These are phyloP conservation scores for Lophiostoma macrostomum DNA, from an alignment of 495 filamentous ascomycete genomes.

Conservation along the genomic window DNA sequence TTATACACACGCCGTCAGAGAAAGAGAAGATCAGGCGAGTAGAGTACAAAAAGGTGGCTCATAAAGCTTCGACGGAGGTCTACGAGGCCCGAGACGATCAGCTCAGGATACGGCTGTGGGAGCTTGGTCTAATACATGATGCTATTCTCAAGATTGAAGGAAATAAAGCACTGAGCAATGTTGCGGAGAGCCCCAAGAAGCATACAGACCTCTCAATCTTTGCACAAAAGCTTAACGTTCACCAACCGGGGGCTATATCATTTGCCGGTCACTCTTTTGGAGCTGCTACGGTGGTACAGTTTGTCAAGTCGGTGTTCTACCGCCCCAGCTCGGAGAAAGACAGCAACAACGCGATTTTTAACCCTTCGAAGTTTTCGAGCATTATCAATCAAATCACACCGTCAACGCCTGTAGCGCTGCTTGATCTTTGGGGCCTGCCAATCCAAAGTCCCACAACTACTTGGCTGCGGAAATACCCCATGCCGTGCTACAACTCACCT, in stretches of 20 bases:
- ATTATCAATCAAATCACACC: conserved; percentile 62
- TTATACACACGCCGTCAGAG: conserved; percentile 46
- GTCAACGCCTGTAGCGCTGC: conserved; percentile 55
- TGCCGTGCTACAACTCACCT: conserved; percentile 58
- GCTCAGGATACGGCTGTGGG: conserved; percentile 68
- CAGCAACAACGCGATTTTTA: conserved; percentile 47
- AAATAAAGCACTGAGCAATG: conserved; percentile 43
- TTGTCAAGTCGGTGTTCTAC: conserved; percentile 71
- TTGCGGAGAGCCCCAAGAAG: conserved; percentile 44
- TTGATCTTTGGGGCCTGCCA: conserved; percentile 74
- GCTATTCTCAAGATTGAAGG: conserved; percentile 60
- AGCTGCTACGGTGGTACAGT: conserved; percentile 64
- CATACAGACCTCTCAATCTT: conserved; percentile 50
- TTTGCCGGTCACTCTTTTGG: conserved; percentile 78
- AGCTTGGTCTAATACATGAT: conserved; percentile 61
- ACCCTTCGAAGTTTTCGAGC: conserved; percentile 46
- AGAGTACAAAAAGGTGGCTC: conserved; percentile 51
- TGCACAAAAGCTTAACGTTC: conserved; percentile 55
- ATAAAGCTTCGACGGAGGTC: conserved; percentile 54
- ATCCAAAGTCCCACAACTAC: conserved; percentile 53
- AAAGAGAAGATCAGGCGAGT: conserved; percentile 34
- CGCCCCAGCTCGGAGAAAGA: conserved; percentile 19
- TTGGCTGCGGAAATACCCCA: conserved; percentile 59
- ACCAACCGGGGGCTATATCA: conserved; percentile 64
- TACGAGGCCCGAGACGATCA: conserved; percentile 61